These are phyloP conservation scores for Apiotrichum gracile DNA, from an alignment of 1,284 basidiomycete genomes.

Conservation along the genomic window DNA sequence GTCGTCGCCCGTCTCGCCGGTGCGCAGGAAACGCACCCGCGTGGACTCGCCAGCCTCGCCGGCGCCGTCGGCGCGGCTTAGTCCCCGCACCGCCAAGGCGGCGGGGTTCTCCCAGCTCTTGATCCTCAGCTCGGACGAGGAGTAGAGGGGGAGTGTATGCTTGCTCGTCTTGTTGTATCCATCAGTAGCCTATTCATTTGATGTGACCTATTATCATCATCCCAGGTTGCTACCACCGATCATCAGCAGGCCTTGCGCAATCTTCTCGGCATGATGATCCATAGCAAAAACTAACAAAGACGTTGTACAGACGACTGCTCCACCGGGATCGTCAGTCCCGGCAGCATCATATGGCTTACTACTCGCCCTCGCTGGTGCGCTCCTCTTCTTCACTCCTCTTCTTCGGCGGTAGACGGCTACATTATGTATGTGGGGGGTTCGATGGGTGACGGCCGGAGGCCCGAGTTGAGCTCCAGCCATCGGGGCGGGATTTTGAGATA, in stretches of 20 bases:
- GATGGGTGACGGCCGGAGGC: background rate
- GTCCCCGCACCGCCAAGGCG: conserved; percentile 31
- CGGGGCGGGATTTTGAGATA: too few species aligned
- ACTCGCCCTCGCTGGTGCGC: too few species aligned
- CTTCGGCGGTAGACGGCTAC: background rate
- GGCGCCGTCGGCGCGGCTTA: conserved; percentile 8
- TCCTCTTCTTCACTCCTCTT: background rate
- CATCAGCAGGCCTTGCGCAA: too few species aligned
- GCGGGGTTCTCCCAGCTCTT: conserved; percentile 43
- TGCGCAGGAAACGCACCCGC: too few species aligned
- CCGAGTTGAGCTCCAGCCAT: too few species aligned
- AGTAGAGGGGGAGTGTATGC: background rate
- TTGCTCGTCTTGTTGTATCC: too few species aligned
- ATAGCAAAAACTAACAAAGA: conserved; percentile 3
- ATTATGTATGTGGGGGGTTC: background rate
- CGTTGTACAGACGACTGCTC: conserved; percentile 1
- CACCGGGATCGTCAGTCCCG: background rate
- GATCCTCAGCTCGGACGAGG: conserved; percentile 25
- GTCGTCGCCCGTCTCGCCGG: too few species aligned
- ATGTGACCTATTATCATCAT: too few species aligned
- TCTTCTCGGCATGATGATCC: background rate
- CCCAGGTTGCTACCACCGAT: too few species aligned
- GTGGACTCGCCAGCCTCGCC: background rate
- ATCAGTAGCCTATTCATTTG: too few species aligned
- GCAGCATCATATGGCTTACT: background rate